These are phyloP conservation scores for Huntiella moniliformis DNA, from an alignment of 2,329 filamentous ascomycete species.

Conservation along the genomic window DNA sequence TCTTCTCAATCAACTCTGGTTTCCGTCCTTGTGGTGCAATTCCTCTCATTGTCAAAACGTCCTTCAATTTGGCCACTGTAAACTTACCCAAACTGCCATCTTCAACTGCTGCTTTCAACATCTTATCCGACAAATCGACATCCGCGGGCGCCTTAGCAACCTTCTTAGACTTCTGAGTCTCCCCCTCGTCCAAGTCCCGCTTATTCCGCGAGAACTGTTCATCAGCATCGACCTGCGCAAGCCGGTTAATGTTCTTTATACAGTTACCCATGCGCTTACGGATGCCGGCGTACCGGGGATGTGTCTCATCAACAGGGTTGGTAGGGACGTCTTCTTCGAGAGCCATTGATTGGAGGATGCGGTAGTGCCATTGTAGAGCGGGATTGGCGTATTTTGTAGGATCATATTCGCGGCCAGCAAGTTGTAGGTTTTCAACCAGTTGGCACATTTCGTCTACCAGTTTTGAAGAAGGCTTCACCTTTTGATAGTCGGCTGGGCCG, in stretches of 20 bases:
- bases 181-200: conserved; percentile 15
- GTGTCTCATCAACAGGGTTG: conserved; percentile 53
- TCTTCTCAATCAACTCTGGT: conserved; percentile 32
- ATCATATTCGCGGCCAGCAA: conserved; percentile 72
- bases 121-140: conserved; percentile 23
- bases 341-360: conserved; percentile 76
- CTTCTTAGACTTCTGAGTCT: conserved; percentile 26
- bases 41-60: conserved; percentile 28
- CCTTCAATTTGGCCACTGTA: conserved; percentile 34
- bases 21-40: conserved; percentile 33
- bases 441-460: conserved; percentile 67
- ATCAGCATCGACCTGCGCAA: conserved; percentile 33
- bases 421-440: conserved; percentile 68
- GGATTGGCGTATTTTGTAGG: conserved; percentile 82
- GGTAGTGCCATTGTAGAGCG: conserved; percentile 90
- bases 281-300: conserved; percentile 73
- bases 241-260: conserved; percentile 54
- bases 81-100: conserved; percentile 31
- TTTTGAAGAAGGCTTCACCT: conserved; percentile 34
- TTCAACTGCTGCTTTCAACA: conserved; percentile 27
- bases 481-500: conserved; percentile 40
- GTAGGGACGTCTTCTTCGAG: conserved; percentile 80
- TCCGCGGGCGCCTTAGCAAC: conserved; percentile 21
- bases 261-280: conserved; percentile 70
- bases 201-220: too few relatives aligned